Conservation (phyloP, 352 stramenopile genomes). For the Phytophthora pluvialis region DNA sequence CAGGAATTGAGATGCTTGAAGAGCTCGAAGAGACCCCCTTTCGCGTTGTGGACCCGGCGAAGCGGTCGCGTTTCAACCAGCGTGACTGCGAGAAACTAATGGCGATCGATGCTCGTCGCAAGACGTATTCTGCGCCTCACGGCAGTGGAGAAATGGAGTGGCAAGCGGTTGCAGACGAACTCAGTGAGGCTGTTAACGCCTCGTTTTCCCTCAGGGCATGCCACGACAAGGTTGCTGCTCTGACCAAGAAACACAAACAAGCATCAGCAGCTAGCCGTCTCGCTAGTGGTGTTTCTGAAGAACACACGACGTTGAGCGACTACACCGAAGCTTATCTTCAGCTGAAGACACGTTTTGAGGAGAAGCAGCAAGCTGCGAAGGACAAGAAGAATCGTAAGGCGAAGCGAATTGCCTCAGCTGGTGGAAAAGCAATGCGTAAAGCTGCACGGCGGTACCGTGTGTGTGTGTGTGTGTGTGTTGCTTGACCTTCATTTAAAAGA, state of each 20-base stretch:
- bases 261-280: not conserved
- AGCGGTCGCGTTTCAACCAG: not conserved
- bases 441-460: too few relatives aligned
- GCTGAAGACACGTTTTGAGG: not conserved
- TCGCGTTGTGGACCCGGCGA: not conserved
- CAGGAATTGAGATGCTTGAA: not conserved
- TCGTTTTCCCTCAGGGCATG: not conserved
- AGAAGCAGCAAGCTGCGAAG: not conserved
- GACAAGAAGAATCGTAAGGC: not conserved
- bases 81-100: not conserved
- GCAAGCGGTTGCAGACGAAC: too few relatives aligned
- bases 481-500: not conserved
- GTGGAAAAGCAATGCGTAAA: slow-evolving; percentile 1
- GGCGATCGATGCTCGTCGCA: not conserved
- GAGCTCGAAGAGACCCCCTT: not conserved
- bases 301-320: not conserved
- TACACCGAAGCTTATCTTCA: slow-evolving; percentile 1
- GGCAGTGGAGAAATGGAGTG: not conserved
- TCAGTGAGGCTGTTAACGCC: not conserved
- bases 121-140: not conserved
- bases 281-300: not conserved
- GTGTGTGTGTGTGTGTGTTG: too few relatives aligned
- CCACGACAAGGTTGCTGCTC: not conserved
- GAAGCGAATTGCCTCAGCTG: not conserved
- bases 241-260: not conserved